Evolutionary conservation across 371 early-diverging fungal genomes (phyloP), one percentile per base, ranked within the genome.

Genomic region (Catenaria anguillulae): DNA sequence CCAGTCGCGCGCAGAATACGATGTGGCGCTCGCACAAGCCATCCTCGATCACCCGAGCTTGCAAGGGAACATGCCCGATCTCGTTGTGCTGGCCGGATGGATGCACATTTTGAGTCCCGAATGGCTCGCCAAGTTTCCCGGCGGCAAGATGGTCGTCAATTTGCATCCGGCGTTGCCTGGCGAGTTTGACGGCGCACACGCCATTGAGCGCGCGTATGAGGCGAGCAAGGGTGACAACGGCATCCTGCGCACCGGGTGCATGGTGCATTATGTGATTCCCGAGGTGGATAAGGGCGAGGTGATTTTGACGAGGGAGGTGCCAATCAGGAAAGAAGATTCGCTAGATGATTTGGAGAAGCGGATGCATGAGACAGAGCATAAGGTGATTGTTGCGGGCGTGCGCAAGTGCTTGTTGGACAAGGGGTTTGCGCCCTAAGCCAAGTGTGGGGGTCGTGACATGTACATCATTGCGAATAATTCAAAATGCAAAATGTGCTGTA

Each of bases 101-200:
- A 96, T 97, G 96, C 95, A 93, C 69, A 95, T 97, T 63, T 77
- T 97, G 55, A 87, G 88, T 6, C 76, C 87, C 5, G 80, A 79
- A 31, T 96, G 95, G 69, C 69, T 97, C 59, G 72, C 79, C 21
- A 60, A 70, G 55, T 88, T 90, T 66, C 79, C 82, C 29, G 75
- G 76, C n/a, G 40, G 40, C 10, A 40, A 5, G 5, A 78, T 77
- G 42, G 74, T 94, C 65, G 89, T 97, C 75, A 97, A 97, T 73
- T 73, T 97, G 63, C 97, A 97, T 66, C 97, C 97, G 12, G 94
- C 97, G 6, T 73, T 97, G 35, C 96, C 96, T 13, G 93, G 93
- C 48, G 83, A 88, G 67, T 90, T 95, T 68, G 92, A 93, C 64
- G 97, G 97, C 42, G 90, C 93, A 0, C 81, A 89, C 63, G 95